Evolutionary conservation across 495 filamentous ascomycete genomes (phyloP).

Genomic region (Apiosordaria backusii): DNA sequence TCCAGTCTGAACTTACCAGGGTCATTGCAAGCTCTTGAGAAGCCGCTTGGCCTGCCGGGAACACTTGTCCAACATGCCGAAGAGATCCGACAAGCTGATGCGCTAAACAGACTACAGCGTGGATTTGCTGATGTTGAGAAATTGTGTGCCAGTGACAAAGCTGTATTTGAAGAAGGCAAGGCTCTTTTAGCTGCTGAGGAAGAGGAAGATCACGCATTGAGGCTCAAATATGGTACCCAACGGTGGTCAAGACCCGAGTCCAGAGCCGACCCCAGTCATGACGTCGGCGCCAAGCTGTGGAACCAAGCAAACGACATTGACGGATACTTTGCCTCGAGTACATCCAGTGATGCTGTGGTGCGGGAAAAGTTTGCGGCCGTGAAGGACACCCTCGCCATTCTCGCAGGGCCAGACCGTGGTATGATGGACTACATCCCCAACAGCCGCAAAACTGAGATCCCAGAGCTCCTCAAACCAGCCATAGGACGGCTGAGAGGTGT

Average conservation of each 20-base stretch:
- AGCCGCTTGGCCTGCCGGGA: slow-evolving; percentile 87
- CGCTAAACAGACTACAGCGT: slow-evolving; percentile 65
- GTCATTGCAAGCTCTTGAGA: slow-evolving; percentile 90
- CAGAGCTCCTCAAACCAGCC: slow-evolving; percentile 74
- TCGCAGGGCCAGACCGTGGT: slow-evolving; percentile 72
- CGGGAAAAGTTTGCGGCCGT: slow-evolving; percentile 72
- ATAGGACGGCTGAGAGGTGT: slow-evolving; percentile 67
- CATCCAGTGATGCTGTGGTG: slow-evolving; percentile 76
- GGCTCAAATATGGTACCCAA: slow-evolving; percentile 80
- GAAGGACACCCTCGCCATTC: slow-evolving; percentile 66
- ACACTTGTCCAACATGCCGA: slow-evolving; percentile 84
- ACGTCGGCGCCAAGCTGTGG: slow-evolving; percentile 72
- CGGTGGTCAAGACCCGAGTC: slow-evolving; percentile 75
- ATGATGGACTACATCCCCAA: slow-evolving; percentile 87
- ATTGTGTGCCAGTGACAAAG: slow-evolving; percentile 69
- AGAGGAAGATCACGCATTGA: slow-evolving; percentile 71
- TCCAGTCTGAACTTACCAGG: slow-evolving; percentile 86
- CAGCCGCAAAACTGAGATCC: slow-evolving; percentile 70
- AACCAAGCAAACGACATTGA: slow-evolving; percentile 72
- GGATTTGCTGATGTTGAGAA: slow-evolving; percentile 84
- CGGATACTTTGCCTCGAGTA: slow-evolving; percentile 82
- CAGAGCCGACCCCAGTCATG: slow-evolving; percentile 41
- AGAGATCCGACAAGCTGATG: slow-evolving; percentile 91
- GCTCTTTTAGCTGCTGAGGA: slow-evolving; percentile 73
- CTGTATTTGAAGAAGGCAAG: slow-evolving; percentile 76